Conservation (phyloP, 2,329 filamentous ascomycete species). For the Aspergillus luchuensis region DNA sequence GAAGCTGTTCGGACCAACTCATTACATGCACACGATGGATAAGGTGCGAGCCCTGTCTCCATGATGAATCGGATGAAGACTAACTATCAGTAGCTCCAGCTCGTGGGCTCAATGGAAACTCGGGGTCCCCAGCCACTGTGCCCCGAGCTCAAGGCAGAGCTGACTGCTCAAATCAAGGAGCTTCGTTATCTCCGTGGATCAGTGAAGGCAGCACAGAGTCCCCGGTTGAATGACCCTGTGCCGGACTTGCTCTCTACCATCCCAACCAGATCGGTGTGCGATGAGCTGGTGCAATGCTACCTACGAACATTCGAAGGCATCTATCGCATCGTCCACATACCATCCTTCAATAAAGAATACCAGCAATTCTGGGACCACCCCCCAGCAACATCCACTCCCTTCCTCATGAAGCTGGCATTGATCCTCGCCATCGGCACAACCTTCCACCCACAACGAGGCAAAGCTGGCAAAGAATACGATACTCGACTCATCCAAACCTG, state of each 20-base stretch:
- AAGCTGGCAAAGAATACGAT: conserved; percentile 14
- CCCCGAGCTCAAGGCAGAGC: conserved; percentile 16
- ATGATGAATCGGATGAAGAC: background rate
- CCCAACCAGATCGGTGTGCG: conserved; percentile 21
- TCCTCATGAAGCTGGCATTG: conserved; percentile 34
- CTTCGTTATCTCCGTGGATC: conserved; percentile 21
- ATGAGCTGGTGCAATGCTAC: conserved; percentile 28
- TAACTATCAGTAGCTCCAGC: conserved; percentile 13
- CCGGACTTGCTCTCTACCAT: conserved; percentile 23
- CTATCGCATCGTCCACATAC: conserved; percentile 38
- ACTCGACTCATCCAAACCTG: conserved; percentile 24
- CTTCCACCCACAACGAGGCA: conserved; percentile 24
- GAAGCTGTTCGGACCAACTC: conserved; percentile 19
- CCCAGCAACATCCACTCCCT: conserved; percentile 16
- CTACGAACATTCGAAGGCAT: conserved; percentile 34
- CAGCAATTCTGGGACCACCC: conserved; percentile 31
- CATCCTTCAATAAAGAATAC: conserved; percentile 38
- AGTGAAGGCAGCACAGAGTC: conserved; percentile 24
- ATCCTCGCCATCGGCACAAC: conserved; percentile 36
- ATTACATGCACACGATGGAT: conserved; percentile 18
- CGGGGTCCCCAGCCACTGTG: conserved; percentile 15
- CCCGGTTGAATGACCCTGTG: conserved; percentile 23
- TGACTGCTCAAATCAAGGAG: conserved; percentile 18
- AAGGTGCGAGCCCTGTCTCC: conserved; percentile 6
- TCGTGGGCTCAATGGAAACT: conserved; percentile 5